Conservation (phyloP, 805 yeast species). For the Candida argentea region DNA sequence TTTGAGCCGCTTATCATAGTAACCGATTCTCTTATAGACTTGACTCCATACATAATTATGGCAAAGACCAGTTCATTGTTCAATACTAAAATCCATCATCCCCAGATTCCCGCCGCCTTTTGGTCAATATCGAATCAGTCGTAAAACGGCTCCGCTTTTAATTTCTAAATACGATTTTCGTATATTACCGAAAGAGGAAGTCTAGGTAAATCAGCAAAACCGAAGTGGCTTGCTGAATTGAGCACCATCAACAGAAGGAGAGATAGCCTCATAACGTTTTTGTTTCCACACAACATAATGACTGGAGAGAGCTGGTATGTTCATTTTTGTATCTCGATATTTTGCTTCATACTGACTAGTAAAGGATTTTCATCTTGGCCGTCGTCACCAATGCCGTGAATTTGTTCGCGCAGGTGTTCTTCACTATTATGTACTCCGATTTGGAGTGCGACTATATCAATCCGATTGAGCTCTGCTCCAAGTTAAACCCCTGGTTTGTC, state of each 20-base stretch:
- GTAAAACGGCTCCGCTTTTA: no score
- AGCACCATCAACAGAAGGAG: background rate
- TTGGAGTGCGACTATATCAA: constrained; percentile 94
- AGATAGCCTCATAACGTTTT: background rate
- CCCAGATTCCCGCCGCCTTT: no score
- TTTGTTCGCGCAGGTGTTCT: constrained; percentile 86
- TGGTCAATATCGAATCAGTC: no score
- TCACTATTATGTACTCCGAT: constrained; percentile 92
- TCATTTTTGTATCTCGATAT: background rate
- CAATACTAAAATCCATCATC: no score
- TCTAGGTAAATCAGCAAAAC: constrained; percentile 1
- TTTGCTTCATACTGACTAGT: constrained; percentile 1
- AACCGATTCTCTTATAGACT: no score
- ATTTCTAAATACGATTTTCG: no score
- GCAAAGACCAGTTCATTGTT: no score
- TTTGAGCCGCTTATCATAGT: no score
- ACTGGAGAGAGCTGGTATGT: constrained; percentile 22
- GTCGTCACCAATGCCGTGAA: constrained; percentile 80
- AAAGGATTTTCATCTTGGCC: constrained; percentile 59
- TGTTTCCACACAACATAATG: constrained; percentile 7
- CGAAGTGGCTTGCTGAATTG: background rate
- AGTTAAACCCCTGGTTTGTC: constrained; percentile 75
- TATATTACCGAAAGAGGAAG: constrained; percentile 2
- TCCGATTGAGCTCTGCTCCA: constrained; percentile 92
- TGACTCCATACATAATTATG: no score